A percentile compares a stretch with the other conserved stretches of the same genome.
Evolutionary conservation across 2,329 filamentous ascomycete species (phyloP).

Genomic region (Arthroderma sp.): DNA sequence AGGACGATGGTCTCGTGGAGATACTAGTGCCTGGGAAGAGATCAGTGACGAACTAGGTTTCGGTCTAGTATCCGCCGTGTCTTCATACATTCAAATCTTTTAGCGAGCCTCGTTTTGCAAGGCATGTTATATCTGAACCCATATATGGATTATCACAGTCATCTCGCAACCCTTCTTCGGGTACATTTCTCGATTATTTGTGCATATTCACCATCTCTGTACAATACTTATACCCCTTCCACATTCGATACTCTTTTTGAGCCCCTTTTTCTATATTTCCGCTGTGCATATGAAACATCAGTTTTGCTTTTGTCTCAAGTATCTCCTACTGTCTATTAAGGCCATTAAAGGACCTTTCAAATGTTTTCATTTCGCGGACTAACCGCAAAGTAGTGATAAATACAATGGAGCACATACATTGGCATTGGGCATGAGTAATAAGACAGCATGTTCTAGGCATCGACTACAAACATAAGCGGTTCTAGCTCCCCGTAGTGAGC

Average conservation of each 20-base stretch:
- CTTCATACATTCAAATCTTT: neutral
- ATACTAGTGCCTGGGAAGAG: constrained; percentile 35
- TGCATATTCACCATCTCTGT: constrained; percentile 1
- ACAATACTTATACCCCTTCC: constrained; percentile 3
- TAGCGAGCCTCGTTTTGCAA: neutral
- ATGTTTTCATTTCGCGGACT: neutral
- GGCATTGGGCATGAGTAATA: neutral
- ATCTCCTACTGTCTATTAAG: neutral
- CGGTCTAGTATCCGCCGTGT: neutral
- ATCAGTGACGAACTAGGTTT: constrained; percentile 11
- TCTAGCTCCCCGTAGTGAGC: too few species aligned
- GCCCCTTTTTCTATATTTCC: neutral
- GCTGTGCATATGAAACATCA: neutral
- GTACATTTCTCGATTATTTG: neutral
- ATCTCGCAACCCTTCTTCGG: neutral
- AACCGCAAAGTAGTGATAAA: neutral
- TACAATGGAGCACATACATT: neutral
- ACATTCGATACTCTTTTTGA: neutral
- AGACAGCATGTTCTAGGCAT: neutral
- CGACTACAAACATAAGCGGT: too few species aligned
- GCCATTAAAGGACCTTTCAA: neutral
- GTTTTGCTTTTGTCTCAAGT: neutral
- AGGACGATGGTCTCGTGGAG: constrained; percentile 35
- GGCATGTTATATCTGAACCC: neutral
- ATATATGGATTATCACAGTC: constrained; percentile 2